A percentile compares a stretch with the other conserved stretches of the same genome.
phyloP scores from a whole-genome alignment of 805 yeast genomes.

The Saccharomycopsis amapae region DNA sequence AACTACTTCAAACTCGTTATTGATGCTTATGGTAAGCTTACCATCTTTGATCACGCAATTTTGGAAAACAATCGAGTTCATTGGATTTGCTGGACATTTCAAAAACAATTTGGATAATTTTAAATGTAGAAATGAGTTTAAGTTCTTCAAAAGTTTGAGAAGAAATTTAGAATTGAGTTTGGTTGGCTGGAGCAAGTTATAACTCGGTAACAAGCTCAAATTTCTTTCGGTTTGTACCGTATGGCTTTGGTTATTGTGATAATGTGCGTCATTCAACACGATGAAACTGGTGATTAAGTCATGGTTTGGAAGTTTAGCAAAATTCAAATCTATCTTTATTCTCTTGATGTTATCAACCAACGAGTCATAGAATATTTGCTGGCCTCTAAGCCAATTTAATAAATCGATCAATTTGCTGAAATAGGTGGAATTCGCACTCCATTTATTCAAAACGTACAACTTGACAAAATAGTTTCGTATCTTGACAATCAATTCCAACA shows the following conservation, averaged over 20 bases:
- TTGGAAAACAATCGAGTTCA: constrained; percentile 2
- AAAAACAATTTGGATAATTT: constrained; percentile 12
- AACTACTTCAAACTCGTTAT: constrained; percentile 17
- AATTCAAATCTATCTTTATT: constrained; percentile 19
- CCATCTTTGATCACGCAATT: constrained; percentile 16
- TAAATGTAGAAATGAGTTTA: constrained; percentile 15
- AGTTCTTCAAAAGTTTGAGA: constrained; percentile 7
- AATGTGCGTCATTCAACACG: constrained; percentile 59
- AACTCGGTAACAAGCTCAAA: constrained; percentile 16
- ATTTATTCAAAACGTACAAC: constrained; percentile 77
- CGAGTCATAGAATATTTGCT: constrained; percentile 63
- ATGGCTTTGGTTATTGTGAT: constrained; percentile 8
- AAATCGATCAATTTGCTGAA: constrained; percentile 76
- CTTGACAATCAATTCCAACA: constrained; percentile 60
- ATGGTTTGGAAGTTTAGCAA: constrained; percentile 85
- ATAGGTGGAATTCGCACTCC: constrained; percentile 70
- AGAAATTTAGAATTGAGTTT: constrained; percentile 8
- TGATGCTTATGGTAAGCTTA: constrained; percentile 9
- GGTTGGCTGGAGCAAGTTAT: constrained; percentile 10
- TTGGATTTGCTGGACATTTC: neutral
- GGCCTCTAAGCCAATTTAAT: constrained; percentile 79
- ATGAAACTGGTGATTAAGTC: constrained; percentile 84
- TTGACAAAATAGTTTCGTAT: constrained; percentile 80
- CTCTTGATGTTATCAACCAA: constrained; percentile 41
- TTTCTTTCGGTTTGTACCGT: constrained; percentile 4